Evolutionary conservation across 495 filamentous ascomycete genomes (phyloP).

Genomic region (Aeminium ludgeri): DNA sequence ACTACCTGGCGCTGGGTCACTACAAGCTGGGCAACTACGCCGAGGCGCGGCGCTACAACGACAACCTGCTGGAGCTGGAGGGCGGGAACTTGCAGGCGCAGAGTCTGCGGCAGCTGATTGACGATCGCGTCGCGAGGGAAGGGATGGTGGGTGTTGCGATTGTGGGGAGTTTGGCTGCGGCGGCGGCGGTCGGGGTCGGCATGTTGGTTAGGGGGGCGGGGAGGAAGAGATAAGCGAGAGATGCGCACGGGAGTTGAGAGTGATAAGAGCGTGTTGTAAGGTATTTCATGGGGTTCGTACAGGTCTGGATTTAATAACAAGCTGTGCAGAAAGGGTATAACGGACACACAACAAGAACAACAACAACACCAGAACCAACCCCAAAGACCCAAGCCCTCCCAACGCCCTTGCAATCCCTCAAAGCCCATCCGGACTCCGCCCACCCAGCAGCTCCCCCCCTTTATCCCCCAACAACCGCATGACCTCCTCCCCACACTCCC

Average conservation of each 20-base stretch:
- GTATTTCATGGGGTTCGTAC: too few species aligned
- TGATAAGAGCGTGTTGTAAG: too few species aligned
- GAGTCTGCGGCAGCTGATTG: slow-evolving; percentile 70
- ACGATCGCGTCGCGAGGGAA: slow-evolving; percentile 90
- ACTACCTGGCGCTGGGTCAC: slow-evolving; percentile 91
- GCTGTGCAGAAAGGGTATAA: too few species aligned
- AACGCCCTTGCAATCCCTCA: too few species aligned
- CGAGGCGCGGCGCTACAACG: slow-evolving; percentile 87
- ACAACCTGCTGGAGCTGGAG: slow-evolving; percentile 74
- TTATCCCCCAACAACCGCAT: neutral
- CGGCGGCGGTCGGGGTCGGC: slow-evolving; percentile 71
- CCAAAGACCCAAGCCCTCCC: too few species aligned
- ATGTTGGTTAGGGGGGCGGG: slow-evolving; percentile 56
- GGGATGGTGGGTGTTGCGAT: slow-evolving; percentile 93
- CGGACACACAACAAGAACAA: too few species aligned
- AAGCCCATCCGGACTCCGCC: too few species aligned
- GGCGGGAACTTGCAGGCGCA: slow-evolving; percentile 75
- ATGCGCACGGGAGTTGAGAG: too few species aligned
- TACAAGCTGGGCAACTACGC: slow-evolving; percentile 97
- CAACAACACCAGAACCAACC: too few species aligned
- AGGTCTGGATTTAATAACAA: too few species aligned
- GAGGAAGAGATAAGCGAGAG: slow-evolving; percentile 30
- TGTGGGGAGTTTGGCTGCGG: slow-evolving; percentile 80
- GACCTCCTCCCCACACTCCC: slow-evolving; percentile 3
- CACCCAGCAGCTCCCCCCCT: too few species aligned